phyloP scores from a whole-genome alignment of 495 filamentous ascomycete genomes.

The Podospora didyma region DNA sequence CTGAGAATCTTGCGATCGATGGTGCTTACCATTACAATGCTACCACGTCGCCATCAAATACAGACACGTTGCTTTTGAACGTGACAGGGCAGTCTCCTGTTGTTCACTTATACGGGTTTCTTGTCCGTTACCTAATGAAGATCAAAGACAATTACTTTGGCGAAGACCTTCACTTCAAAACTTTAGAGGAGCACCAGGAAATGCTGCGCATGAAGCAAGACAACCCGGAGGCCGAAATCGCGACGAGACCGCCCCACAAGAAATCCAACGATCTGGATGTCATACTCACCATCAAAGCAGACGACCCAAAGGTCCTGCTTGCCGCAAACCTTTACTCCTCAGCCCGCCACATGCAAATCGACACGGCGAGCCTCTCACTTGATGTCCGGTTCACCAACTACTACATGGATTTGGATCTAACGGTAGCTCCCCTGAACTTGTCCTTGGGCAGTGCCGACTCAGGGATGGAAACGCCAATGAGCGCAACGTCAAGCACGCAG shows the following conservation, averaged over 20 bases:
- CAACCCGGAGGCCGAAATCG: slow-evolving; percentile 37
- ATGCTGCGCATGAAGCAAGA: slow-evolving; percentile 49
- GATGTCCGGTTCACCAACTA: slow-evolving; percentile 96
- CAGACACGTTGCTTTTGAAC: slow-evolving; percentile 78
- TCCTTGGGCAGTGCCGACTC: slow-evolving; percentile 46
- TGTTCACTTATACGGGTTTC: slow-evolving; percentile 73
- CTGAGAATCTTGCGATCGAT: slow-evolving; percentile 63
- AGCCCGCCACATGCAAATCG: slow-evolving; percentile 60
- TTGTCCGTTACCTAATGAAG: slow-evolving; percentile 80
- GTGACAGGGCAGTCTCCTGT: slow-evolving; percentile 60
- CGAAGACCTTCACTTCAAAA: slow-evolving; percentile 91
- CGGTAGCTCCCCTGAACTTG: slow-evolving; percentile 70
- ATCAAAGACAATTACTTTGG: slow-evolving; percentile 98
- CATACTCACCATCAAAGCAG: slow-evolving; percentile 70
- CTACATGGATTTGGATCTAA: slow-evolving; percentile 90
- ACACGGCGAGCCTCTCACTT: slow-evolving; percentile 61
- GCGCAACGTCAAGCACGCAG: slow-evolving; percentile 60
- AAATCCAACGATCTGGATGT: slow-evolving; percentile 91
- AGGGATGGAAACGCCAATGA: slow-evolving; percentile 45
- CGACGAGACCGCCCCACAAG: slow-evolving; percentile 45
- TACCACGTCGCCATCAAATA: slow-evolving; percentile 66
- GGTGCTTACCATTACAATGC: slow-evolving; percentile 78
- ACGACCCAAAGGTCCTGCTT: slow-evolving; percentile 64
- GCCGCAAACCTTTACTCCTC: slow-evolving; percentile 78
- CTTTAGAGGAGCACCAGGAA: slow-evolving; percentile 89